Evolutionary conservation across 495 filamentous ascomycete genomes (phyloP), one percentile per base, ranked within the genome.

Genomic region (Chaetomium cochliodes): DNA sequence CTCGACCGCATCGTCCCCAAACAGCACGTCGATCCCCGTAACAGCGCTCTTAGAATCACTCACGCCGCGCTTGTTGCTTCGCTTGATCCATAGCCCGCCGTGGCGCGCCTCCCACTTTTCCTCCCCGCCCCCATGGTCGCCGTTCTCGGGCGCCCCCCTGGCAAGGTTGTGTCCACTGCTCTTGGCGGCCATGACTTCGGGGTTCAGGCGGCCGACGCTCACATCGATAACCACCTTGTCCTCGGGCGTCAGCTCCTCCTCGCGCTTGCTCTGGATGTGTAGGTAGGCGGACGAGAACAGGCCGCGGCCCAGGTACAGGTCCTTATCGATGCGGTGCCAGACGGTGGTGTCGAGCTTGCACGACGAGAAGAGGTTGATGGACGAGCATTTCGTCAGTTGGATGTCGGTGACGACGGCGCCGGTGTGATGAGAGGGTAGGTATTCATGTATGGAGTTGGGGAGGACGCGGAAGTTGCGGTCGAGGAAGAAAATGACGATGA

Each of bases 1-100:
- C 71, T 98, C 94, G 7, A 93, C 91, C 8, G 92, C 94, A 76
- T 98, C 94, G 3, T 92, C 87, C 26, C 94, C 94, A 72, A 96
- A 98, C 3, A 98, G 80, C 2, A 98, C 86, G 76, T 98, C 94
- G 9, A 97, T 82, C 5, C 86, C 88, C 5, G 92, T 98, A 47
- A 98, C 82, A 7, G 88, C 88, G 49, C 81, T 82, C 46, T 87
- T 84, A 5, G 88, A 92, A 69, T 96, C 92, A 68, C 88, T 91
- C 26, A 88, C 89, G 69, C 92, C 86, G 37, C 85, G 82, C 65
- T 90, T 91, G 0, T 86, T 80, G 16, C 88, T 89, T 60, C 92
- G 81, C 77, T 92, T 92, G 60, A 98, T 75, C 94, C 94, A 98
- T 46, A 98, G 77, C 0, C 93, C 93, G 4, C 83, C 88, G 0